Conservation (phyloP, 257 asterid genomes). For the Voacanga thouarsii region DNA sequence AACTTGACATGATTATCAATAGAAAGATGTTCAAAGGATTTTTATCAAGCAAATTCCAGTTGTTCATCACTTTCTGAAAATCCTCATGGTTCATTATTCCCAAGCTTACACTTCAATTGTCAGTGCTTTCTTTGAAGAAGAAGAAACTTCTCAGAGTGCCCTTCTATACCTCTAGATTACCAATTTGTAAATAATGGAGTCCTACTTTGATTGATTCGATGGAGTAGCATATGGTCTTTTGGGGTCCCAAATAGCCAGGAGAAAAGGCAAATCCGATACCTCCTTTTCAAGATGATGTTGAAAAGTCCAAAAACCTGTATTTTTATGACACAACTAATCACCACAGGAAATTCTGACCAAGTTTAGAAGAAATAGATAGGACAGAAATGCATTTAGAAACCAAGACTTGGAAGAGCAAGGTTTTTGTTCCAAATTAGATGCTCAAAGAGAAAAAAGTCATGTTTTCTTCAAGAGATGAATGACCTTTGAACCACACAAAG, state of each 20-base stretch:
- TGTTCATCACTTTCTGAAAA: background rate
- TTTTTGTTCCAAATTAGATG: too few species aligned
- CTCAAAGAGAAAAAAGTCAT: too few species aligned
- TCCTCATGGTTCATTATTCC: background rate
- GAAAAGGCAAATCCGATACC: background rate
- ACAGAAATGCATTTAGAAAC: too few species aligned
- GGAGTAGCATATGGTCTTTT: background rate
- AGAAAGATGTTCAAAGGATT: background rate
- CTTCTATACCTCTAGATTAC: background rate
- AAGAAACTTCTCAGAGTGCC: background rate
- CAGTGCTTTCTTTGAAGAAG: background rate
- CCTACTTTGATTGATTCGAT: background rate
- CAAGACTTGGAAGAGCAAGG: background rate
- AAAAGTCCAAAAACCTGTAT: background rate
- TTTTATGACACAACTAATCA: background rate
- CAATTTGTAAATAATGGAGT: background rate
- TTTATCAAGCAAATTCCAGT: background rate
- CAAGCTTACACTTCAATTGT: background rate
- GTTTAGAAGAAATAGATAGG: background rate
- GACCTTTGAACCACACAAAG: too few species aligned
- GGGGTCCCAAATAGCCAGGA: slow-evolving; percentile 3
- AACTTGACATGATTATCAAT: slow-evolving; percentile 4
- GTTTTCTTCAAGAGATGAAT: too few species aligned
- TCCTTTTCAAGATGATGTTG: slow-evolving; percentile 1
- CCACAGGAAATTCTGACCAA: background rate